Evolutionary conservation across 352 stramenopile species (phyloP), one percentile per base, ranked within the genome.

Genomic region (Pilasporangium apinafurcum): DNA sequence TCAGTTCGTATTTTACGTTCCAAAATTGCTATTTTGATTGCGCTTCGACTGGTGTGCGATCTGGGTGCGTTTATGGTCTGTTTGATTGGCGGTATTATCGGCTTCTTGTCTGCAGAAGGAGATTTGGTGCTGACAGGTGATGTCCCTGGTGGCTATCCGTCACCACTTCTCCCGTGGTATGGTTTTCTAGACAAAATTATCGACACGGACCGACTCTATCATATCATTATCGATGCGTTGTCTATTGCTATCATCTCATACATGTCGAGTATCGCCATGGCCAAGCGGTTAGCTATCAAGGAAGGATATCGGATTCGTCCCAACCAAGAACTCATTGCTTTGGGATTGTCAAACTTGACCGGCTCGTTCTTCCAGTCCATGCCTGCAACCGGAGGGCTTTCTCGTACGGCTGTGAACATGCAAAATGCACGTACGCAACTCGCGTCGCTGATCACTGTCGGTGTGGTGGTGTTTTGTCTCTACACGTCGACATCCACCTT

Each of bases 251-350:
- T 96, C 56, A 77, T 97, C 17, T 77, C 74, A n/a, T 96, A 93
- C 70, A 92, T 96, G 74, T 79, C 92, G 36, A 91, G 74, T 34
- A 83, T 95, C 59, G 79, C 82, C 3, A 93, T 97, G 63, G 78
- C 77, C 24, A 95, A 96, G 52, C 67, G 72, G 5, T 52, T 96
- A 4, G 84, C 86, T 7, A 70, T 77, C 44, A 83, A 84, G 30
- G 78, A 90, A 55, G 73, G 62, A n/a, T 83, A 86, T 31, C 62
- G 72, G 28, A 77, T 95, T 18, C 53, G 67, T 2, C 55, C 77
- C 14, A 85, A 83, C 40, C 62, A 91, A 34, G 90, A 97, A 59
- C 70, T 97, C 3, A 65, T 95, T 26, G 85, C 69, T 16, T 60
- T 97, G 6, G 87, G 87, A 5, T 53, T 95, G 37, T 75, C 79